Base-by-base conservation (phyloP, 2,329 filamentous ascomycete genomes). In the Dryadomyces quercus-mongolicae region DNA sequence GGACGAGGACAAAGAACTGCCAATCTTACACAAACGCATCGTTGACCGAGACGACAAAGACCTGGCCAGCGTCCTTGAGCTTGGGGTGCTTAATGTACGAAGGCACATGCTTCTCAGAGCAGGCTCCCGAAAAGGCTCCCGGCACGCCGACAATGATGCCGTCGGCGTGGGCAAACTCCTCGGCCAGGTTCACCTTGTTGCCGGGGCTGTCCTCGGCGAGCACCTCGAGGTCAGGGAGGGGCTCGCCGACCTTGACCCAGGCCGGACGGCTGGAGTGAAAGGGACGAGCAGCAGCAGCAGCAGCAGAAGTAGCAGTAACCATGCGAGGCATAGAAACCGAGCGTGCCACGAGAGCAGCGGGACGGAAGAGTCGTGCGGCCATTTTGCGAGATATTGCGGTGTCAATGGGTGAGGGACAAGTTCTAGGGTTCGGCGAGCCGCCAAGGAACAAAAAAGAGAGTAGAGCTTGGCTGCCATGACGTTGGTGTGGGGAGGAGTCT, bases 31-130 rank as follows among this genome's bases (percentile, higher is more conserved):
- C 91, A 67, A 96, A 96, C 20, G 90, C 81, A 67, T 97, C 92
- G 67, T 97, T 97, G 66, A 96, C 91, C 16, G 87, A 84, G 55
- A 97, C 82, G 44, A 97, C 88, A 64, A 94, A 95, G 48, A 95
- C 87, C 64, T 86, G 77, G 50, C 90, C 91, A 34, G 87, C 88
- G 57, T 84, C 76, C 72, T 87, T 87, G 62, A 94, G 77, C 67
- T 84, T 82, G 54, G 84, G 77, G 66, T 88, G 86, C 65, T 82
- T 83, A 69, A 96, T 85, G 72, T 90, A 97, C 54, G 87, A 86
- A 1, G 92, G 92, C 48, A 97, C 76, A 67, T 97, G 92, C 58
- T 68, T 73, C 64, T 73, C 70, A 48, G 78, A 81, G 72, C 76
- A 80, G 31, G 73, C 74, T 25, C 72, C 71, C 1, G 75, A 78